Evolutionary conservation across 177 flowering plant genomes (phyloP), one percentile per base, ranked within the genome.

Genomic region (Vitis hybrid): DNA sequence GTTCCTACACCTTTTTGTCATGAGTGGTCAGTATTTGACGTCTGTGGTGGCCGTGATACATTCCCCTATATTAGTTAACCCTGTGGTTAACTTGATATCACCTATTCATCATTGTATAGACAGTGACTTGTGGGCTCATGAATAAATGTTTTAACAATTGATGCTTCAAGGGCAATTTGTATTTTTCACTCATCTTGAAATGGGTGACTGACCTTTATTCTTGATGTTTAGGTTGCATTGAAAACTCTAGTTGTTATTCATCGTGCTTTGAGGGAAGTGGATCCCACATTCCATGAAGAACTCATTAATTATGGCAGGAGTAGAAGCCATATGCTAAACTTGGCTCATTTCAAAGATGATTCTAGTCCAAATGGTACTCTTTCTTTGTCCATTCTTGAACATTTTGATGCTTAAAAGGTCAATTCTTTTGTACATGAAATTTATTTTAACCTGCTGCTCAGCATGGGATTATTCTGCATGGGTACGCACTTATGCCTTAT

Each of bases 391-490:
- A 22, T 61, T 6, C 0, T 21, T 3, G 13, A 29, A 75, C 1
- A 14, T 2, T 29, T 57, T 53, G 16, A 51, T 9, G 22, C 16
- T 18, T 26, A 14, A 60, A 29, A 61, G 8, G n/a, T n/a, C 9
- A 16, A 48, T 51, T 52, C 10, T 10, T 48, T 72, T 64, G 39
- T 65, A 67, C 18, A 12, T 70, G 21, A 68, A 49, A 21, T 66
- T n/a, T 49, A 8, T 71, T 52, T 11, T 72, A 26, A 48, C 60
- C 33, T 81, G 49, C 33, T 77, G 56, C 70, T 31, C 80, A 94
- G 99, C 99, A 70, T 92, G 99, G 97, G 97, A 94, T 68, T 92
- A 87, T 82, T 94, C 98, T 77, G 84, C 91, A 13, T 94, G 97
- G 97, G 89, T 94, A 11, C 97, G 99, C 63, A 60, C 87, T 49